Percentiles rank a stretch among this genome's conserved stretches.
Conservation (phyloP, 2,329 filamentous ascomycete species). For the Scedosporium apiospermum region DNA sequence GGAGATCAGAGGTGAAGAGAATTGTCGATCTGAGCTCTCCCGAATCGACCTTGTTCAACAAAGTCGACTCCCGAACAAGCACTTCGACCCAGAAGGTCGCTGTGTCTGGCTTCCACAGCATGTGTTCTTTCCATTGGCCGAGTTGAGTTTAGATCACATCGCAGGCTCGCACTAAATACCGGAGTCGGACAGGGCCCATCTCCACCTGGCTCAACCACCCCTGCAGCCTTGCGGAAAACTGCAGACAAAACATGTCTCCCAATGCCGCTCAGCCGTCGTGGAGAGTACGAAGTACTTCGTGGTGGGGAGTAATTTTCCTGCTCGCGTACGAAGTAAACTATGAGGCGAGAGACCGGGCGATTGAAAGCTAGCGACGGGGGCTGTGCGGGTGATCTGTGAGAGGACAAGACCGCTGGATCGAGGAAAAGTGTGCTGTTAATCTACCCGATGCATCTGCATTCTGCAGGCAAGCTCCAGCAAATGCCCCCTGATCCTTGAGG, state of each 20-base stretch:
- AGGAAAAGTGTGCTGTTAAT: background rate
- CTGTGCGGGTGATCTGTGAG: background rate
- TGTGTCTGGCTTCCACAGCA: background rate
- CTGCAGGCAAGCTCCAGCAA: background rate
- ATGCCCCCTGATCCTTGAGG: no score
- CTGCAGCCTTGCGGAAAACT: background rate
- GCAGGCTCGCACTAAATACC: background rate
- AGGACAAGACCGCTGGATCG: background rate
- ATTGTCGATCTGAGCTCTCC: no score
- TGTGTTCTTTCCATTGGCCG: background rate
- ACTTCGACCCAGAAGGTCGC: no score
- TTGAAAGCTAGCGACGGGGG: background rate
- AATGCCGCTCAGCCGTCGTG: background rate
- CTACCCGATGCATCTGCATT: no score
- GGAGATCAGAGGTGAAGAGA: no score
- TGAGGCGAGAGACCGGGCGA: no score
- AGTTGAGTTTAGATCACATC: background rate
- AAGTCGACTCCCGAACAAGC: no score
- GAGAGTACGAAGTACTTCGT: background rate
- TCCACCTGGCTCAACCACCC: background rate
- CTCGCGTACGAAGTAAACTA: no score
- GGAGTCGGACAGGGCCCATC: background rate
- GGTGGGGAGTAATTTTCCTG: background rate
- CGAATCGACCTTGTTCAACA: no score
- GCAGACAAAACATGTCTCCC: background rate